Evolutionary conservation across 2,329 filamentous ascomycete species (phyloP).

Genomic region (Sporothrix globosa): DNA sequence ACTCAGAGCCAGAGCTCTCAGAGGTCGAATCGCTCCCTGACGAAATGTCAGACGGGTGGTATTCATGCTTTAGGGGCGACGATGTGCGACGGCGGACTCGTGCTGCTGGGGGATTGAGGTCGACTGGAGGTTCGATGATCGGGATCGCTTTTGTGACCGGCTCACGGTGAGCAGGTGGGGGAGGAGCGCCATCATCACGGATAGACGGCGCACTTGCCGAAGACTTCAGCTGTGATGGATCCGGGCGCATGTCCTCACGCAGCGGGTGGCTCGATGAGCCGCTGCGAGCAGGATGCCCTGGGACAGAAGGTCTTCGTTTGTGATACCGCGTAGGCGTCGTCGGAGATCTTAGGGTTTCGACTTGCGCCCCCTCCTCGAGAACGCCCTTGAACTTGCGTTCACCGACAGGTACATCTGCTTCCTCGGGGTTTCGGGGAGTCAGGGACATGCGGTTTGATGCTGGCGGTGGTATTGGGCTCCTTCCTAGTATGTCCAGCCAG

Average conservation of each 20-base stretch:
- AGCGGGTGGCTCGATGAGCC: constrained; percentile 42
- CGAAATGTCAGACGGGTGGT: constrained; percentile 76
- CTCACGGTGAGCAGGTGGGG: constrained; percentile 58
- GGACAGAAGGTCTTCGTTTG: constrained; percentile 27
- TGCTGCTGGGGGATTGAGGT: constrained; percentile 47
- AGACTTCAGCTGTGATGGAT: constrained; percentile 45
- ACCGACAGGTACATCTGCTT: constrained; percentile 46
- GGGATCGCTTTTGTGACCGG: constrained; percentile 47
- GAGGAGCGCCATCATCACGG: constrained; percentile 60
- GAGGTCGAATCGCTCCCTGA: constrained; percentile 65
- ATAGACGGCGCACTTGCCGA: constrained; percentile 44
- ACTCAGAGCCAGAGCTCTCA: constrained; percentile 57
- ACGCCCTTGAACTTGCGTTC: constrained; percentile 42
- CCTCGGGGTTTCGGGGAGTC: constrained; percentile 36
- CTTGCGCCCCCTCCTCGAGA: background rate
- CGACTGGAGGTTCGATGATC: constrained; percentile 53
- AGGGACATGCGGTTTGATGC: constrained; percentile 31
- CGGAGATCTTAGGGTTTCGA: constrained; percentile 14
- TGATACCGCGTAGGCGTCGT: constrained; percentile 43
- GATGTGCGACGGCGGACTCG: constrained; percentile 73
- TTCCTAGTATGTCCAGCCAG: constrained; percentile 80
- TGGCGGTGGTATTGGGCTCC: constrained; percentile 48
- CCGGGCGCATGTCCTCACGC: constrained; percentile 47
- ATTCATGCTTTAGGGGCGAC: constrained; percentile 96
- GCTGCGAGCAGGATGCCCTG: background rate